Base-by-base conservation (phyloP, 2,329 filamentous ascomycete species). In the Monilinia polystroma region DNA sequence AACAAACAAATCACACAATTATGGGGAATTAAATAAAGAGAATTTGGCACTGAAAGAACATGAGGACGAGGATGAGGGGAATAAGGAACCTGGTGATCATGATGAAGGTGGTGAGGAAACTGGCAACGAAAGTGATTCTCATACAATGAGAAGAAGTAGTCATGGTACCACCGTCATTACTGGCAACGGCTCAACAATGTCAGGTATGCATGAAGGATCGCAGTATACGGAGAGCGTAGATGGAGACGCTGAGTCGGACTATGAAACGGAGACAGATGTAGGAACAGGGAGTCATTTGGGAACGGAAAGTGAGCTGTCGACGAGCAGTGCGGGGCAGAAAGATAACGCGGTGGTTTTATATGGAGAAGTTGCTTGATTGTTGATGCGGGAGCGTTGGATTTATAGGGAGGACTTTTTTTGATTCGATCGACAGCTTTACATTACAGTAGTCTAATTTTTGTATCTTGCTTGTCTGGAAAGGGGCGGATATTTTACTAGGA, bases 21-120 rank as follows among this genome's bases (percentile, higher is more conserved):
- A 84, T 63, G 84, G 81, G 4, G 82, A 84, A 32, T 77, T 86
- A 23, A 81, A 85, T 67, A 89, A 89, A 76, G 88, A 90, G 75
- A 89, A 90, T 70, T 79, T 88, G 49, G 78, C 79, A 6, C 80
- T 90, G 51, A 81, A 82, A n/a, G 88, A 90, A 75, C 84, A 83
- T 58, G 84, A 87, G 53, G 45, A 66, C 18, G 88, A 90, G 38
- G 73, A 76, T 45, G 71, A 75, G 16, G 71, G 71, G 29, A 68
- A 72, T 35, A 55, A 58, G n/a, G 52, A 49, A 14, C 10, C 52
- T 12, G 14, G 3, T 23, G 29, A 51, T 26, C 45, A 38, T 47
- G 11, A 51, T 26, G 71, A 71, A 29, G 67, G 71, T 53, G 49
- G 47, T 16, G 68, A 68, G 11, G 68, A 66, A 8, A 57, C 68